Evolutionary conservation across 1,284 basidiomycete genomes (phyloP).

Genomic region (Melampsora larici-populina): DNA sequence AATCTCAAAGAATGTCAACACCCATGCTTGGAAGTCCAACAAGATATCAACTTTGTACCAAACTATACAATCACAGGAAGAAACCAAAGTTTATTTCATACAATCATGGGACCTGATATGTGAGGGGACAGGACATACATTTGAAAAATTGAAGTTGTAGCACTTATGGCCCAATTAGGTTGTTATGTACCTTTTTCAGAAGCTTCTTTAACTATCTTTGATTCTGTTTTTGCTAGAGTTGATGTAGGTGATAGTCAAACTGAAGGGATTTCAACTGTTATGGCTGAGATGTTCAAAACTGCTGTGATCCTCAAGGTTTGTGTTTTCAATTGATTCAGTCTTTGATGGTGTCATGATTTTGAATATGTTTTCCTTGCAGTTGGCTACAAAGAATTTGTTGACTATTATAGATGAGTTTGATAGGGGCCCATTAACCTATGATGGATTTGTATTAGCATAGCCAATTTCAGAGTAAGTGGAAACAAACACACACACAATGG

Average conservation of each 20-base stretch:
- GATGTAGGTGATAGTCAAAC: slow-evolving; percentile 96
- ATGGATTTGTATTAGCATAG: slow-evolving; percentile 98
- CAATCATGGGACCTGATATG: slow-evolving; percentile 81
- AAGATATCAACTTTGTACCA: slow-evolving; percentile 89
- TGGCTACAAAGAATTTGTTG: slow-evolving; percentile 84
- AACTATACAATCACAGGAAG: slow-evolving; percentile 90
- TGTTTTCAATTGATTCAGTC: slow-evolving; percentile 39
- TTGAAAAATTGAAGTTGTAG: slow-evolving; percentile 78
- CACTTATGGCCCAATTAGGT: slow-evolving; percentile 90
- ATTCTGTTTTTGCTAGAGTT: slow-evolving; percentile 91
- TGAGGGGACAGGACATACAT: slow-evolving; percentile 71
- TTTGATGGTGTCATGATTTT: background rate
- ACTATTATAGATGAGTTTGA: slow-evolving; percentile 99
- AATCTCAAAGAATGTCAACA: slow-evolving; percentile 79
- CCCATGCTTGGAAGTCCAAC: slow-evolving; percentile 94
- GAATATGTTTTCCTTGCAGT: slow-evolving; percentile 57
- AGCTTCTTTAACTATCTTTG: slow-evolving; percentile 85
- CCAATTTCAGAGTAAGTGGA: slow-evolving; percentile 84
- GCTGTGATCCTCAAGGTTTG: slow-evolving; percentile 85
- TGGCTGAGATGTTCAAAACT: slow-evolving; percentile 99
- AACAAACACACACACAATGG: background rate
- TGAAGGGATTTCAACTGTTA: slow-evolving; percentile 97
- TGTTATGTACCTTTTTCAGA: slow-evolving; percentile 85
- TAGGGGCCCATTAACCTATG: slow-evolving; percentile 94
- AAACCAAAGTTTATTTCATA: slow-evolving; percentile 57